Percentiles rank a stretch among this genome's conserved stretches.
These are phyloP conservation scores for Ulota crispa DNA, from an alignment of 225 moss, liverwort and hornwort species.

Conservation along the genomic window DNA sequence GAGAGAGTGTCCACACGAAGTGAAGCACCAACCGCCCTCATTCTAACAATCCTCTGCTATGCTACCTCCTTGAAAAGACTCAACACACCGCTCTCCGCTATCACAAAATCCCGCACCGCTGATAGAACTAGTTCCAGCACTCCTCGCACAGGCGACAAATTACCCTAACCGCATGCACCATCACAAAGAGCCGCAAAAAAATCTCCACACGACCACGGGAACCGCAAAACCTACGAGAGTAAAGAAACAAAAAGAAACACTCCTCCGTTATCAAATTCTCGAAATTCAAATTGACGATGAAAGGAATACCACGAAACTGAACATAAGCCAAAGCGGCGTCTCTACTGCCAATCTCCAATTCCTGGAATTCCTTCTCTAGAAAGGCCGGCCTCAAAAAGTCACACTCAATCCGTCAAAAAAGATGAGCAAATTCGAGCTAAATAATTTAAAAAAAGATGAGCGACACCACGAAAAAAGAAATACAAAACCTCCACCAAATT, in stretches of 20 bases:
- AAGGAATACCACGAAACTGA: background rate
- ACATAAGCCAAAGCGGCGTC: background rate
- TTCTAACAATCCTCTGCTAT: conserved; percentile 32
- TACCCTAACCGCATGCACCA: conserved; percentile 48
- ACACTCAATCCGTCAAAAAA: background rate
- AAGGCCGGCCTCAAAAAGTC: background rate
- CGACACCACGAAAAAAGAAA: background rate
- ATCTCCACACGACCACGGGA: conserved; percentile 6
- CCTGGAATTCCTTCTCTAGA: background rate
- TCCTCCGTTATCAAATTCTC: background rate
- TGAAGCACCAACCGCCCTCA: conserved; percentile 51
- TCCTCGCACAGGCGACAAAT: background rate
- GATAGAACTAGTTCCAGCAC: background rate
- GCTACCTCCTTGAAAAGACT: background rate
- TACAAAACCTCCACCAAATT: conserved; percentile 10
- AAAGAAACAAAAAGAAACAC: background rate
- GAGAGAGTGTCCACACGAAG: conserved; percentile 43
- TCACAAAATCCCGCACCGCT: background rate
- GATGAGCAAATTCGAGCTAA: conserved; percentile 6
- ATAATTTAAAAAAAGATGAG: background rate
- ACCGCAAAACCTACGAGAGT: background rate
- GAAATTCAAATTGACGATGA: background rate
- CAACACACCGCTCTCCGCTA: background rate
- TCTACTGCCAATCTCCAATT: conserved; percentile 6
- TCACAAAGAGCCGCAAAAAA: conserved; percentile 4